Evolutionary conservation across 2,329 filamentous ascomycete species (phyloP), one percentile per base, ranked within the genome.

Genomic region (Aspergillus versicolor): DNA sequence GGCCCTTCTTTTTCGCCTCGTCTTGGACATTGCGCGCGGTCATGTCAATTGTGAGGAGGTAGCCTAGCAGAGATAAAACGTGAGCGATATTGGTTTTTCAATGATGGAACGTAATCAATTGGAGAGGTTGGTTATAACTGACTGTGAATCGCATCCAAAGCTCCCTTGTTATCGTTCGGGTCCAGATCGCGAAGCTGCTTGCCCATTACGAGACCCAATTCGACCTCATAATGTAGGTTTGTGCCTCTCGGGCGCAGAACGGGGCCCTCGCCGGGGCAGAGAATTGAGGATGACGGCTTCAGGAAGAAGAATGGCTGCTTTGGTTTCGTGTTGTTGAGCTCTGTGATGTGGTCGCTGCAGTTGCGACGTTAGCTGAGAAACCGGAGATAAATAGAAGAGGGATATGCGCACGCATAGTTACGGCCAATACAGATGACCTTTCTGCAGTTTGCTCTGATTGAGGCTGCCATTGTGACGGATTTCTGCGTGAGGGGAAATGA

Each of bases 291-390:
- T 0, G 92, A 79, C 2, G 94, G 94, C 82, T 99, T 99, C 66
- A 97, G 85, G 83, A 99, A 99, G 87, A 97, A 99, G 80, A 99
- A 97, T 24, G 94, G 94, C 77, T 97, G 92, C 75, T 94, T 95
- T 50, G 94, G 94, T 63, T 87, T 86, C 59, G 83, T 82, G 76
- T 88, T 96, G 76, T 92, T 92, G 65, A 99, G 84, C 80, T 99
- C 94, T 62, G 88, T 85, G 71, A 97, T 89, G 78, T 99, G 94
- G 75, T 96, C 94, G 69, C 91, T 94, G 69, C 38, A 52, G 37
- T 21, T 43, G 37, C 38, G 21, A 34, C 8, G 56, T 61, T 49
- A 61, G 56, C 34, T 27, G 19, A 7, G 38, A 11, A 40, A 49
- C 21, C 30, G 34, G 7, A 27, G 41, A 7, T 32, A 32, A 13